Percentiles rank a stretch among this genome's conserved stretches.
Conservation (phyloP, 169 alveolate species). For the Eimeria praecox region DNA sequence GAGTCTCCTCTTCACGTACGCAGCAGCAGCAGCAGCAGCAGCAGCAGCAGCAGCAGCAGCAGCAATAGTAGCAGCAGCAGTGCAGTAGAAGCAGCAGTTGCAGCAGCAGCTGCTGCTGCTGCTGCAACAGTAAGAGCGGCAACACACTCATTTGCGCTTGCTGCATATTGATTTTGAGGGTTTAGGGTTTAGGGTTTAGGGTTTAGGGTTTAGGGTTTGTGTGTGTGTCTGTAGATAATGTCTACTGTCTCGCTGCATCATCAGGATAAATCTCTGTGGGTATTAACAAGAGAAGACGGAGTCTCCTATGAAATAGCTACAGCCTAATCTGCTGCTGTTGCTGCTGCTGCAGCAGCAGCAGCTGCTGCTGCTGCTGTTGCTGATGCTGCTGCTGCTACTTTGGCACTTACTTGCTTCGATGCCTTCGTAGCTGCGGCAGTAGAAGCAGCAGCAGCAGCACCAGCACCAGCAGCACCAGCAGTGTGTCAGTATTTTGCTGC, state of each 20-base stretch:
- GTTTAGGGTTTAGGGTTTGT: constrained; percentile 42
- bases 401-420: too few relatives aligned
- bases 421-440: not conserved
- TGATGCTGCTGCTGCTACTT: constrained; percentile 10
- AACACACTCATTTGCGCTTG: not conserved
- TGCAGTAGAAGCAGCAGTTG: constrained; percentile 8
- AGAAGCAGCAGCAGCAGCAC: not conserved
- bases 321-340: constrained; percentile 31
- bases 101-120: constrained; percentile 19
- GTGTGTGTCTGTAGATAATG: not conserved
- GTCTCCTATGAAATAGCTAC: constrained; percentile 3
- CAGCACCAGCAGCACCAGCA: constrained; percentile 14
- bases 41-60: constrained; percentile 31
- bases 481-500: not conserved
- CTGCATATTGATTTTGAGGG: not conserved
- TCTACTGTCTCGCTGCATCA: constrained; percentile 11
- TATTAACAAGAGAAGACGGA: constrained; percentile 19
- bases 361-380: constrained; percentile 26
- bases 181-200: constrained; percentile 35
- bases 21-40: not conserved
- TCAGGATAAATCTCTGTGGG: not conserved
- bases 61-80: not conserved
- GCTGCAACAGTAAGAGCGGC: constrained; percentile 5
- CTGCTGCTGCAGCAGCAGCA: constrained; percentile 36
- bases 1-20: constrained; percentile 24